These are phyloP conservation scores for Pyricularia sp. DNA, from an alignment of 2,329 filamentous ascomycete species.

Conservation along the genomic window DNA sequence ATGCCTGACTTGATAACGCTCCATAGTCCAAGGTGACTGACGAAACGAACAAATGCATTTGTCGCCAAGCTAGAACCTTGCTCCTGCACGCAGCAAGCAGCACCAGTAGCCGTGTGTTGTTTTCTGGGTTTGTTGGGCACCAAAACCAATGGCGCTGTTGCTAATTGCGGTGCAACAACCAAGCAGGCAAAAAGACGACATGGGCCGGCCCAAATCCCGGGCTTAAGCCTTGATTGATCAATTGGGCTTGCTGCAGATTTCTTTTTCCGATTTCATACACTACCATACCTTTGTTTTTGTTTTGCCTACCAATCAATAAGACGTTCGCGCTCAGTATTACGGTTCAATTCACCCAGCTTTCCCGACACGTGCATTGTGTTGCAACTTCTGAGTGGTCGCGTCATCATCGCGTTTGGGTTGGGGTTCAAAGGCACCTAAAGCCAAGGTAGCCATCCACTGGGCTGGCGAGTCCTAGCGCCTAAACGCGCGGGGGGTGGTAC, in stretches of 20 bases:
- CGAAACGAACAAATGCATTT: background rate
- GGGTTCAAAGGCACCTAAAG: background rate
- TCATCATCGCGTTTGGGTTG: background rate
- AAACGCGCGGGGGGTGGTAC: background rate
- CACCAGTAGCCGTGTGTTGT: background rate
- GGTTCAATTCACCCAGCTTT: background rate
- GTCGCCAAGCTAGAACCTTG: background rate
- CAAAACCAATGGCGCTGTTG: background rate
- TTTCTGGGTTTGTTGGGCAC: background rate
- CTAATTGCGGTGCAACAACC: background rate
- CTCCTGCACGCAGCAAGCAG: background rate
- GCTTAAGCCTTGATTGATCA: background rate
- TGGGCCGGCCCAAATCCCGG: background rate
- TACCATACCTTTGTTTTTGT: background rate
- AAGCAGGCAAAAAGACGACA: background rate
- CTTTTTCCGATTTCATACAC: background rate
- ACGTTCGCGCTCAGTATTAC: background rate
- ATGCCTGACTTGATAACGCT: background rate
- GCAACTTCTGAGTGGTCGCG: background rate
- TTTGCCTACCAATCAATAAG: background rate
- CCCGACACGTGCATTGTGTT: background rate
- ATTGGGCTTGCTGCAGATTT: background rate
- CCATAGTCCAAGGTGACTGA: background rate
- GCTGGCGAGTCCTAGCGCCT: background rate
- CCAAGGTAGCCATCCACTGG: background rate